Conservation (phyloP, 805 yeast species). For the Schwanniomyces pseudopolymorphus region DNA sequence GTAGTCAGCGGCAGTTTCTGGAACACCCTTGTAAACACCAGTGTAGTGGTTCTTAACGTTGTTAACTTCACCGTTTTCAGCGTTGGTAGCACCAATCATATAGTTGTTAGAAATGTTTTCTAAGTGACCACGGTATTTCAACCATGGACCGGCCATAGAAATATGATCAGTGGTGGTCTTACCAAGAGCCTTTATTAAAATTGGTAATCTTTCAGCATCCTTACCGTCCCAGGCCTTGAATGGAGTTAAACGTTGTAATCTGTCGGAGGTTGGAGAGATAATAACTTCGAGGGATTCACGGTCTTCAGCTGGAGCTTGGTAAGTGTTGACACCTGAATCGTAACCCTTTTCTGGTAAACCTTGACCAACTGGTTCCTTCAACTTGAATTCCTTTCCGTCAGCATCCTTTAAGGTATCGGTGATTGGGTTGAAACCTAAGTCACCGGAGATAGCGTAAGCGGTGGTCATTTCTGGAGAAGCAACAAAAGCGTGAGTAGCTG, state of each 20-base stretch:
- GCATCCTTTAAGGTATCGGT: constrained; percentile 85
- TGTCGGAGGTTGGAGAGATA: constrained; percentile 88
- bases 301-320: constrained; percentile 95
- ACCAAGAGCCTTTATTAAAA: constrained; percentile 93
- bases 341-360: constrained; percentile 90
- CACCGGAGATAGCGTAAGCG: constrained; percentile 94
- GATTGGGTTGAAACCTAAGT: constrained; percentile 93
- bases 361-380: constrained; percentile 83
- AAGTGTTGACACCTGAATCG: constrained; percentile 90
- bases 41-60: constrained; percentile 84
- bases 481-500: constrained; percentile 93
- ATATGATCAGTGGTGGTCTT: constrained; percentile 99
- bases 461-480: constrained; percentile 97
- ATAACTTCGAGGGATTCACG: constrained; percentile 71
- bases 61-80: constrained; percentile 95
- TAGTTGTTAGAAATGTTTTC: constrained; percentile 98
- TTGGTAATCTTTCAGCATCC: constrained; percentile 86
- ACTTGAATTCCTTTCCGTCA: constrained; percentile 87
- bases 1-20: constrained; percentile 94
- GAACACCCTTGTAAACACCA: constrained; percentile 91
- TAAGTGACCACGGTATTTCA: constrained; percentile 99
- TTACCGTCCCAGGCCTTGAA: constrained; percentile 96
- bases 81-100: constrained; percentile 99
- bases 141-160: constrained; percentile 99
- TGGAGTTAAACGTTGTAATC: constrained; percentile 92